A percentile compares a stretch with the other conserved stretches of the same genome.
Evolutionary conservation across 2,329 filamentous ascomycete genomes (phyloP).

Genomic region (Trichoderma atrobrunneum): DNA sequence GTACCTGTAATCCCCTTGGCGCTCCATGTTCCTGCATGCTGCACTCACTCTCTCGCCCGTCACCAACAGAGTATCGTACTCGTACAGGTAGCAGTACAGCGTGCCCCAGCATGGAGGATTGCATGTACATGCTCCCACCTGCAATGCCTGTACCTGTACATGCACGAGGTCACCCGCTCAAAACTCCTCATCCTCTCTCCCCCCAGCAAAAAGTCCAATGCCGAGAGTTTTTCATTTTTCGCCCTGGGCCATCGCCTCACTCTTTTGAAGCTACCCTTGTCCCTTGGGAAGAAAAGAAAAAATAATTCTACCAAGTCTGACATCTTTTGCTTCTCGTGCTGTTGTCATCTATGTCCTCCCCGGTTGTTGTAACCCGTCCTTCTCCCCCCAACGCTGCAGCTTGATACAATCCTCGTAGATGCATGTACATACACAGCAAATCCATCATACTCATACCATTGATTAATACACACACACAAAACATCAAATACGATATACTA

Average conservation of each 20-base stretch:
- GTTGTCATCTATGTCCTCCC: neutral
- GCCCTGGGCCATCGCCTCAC: neutral
- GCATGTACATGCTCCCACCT: neutral
- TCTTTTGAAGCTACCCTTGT: neutral
- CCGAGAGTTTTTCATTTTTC: neutral
- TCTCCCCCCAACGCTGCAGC: neutral
- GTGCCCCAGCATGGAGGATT: neutral
- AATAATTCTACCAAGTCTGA: neutral
- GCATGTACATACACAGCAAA: neutral
- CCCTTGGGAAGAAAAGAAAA: neutral
- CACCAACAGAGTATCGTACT: neutral
- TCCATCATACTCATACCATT: neutral
- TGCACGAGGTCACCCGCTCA: neutral
- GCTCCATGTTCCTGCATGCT: constrained; percentile 16
- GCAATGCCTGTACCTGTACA: neutral
- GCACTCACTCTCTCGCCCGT: constrained; percentile 6
- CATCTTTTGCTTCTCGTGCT: neutral
- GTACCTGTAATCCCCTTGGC: neutral
- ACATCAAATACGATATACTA: neutral
- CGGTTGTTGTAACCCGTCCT: neutral
- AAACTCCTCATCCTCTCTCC: neutral
- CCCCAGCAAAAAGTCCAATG: neutral
- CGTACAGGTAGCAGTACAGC: neutral
- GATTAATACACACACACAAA: neutral
- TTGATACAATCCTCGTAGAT: neutral